phyloP scores from a whole-genome alignment of 2,329 filamentous ascomycete genomes.

The Penicillium sp. region DNA sequence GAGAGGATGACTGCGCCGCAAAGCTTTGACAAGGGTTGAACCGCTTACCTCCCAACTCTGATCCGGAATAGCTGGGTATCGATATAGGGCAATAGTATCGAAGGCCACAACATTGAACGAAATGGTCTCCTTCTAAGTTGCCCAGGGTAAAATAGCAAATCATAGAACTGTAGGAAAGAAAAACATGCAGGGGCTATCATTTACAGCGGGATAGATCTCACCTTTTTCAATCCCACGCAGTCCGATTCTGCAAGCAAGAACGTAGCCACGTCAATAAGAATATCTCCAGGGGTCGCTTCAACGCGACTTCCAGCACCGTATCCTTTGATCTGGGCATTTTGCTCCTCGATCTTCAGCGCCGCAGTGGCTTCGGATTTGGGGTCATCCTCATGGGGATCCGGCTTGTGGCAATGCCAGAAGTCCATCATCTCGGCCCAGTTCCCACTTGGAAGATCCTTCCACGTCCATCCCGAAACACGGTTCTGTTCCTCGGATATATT shows the following conservation, averaged over 20 bases:
- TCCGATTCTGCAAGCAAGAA: slow-evolving; percentile 71
- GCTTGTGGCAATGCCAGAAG: slow-evolving; percentile 99
- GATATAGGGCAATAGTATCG: slow-evolving; percentile 62
- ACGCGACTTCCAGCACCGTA: slow-evolving; percentile 83
- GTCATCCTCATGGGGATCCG: slow-evolving; percentile 53
- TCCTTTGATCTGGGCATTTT: slow-evolving; percentile 62
- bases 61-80: slow-evolving; percentile 22
- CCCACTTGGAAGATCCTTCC: slow-evolving; percentile 94
- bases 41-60: slow-evolving; percentile 2
- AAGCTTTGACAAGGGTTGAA: background rate
- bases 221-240: slow-evolving; percentile 51
- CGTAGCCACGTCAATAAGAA: slow-evolving; percentile 78
- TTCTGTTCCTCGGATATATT: background rate
- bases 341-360: slow-evolving; percentile 39
- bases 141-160: slow-evolving; percentile 33
- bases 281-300: slow-evolving; percentile 63
- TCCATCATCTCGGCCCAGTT: slow-evolving; percentile 99
- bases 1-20: slow-evolving; percentile 36
- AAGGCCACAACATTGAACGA: slow-evolving; percentile 51
- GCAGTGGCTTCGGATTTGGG: slow-evolving; percentile 44
- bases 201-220: slow-evolving; percentile 25
- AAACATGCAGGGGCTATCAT: background rate
- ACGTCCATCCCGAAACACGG: slow-evolving; percentile 49
- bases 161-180: background rate
- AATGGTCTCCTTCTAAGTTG: slow-evolving; percentile 58